phyloP scores from a whole-genome alignment of 352 stramenopile species.

The Aphanomyces astaci region DNA sequence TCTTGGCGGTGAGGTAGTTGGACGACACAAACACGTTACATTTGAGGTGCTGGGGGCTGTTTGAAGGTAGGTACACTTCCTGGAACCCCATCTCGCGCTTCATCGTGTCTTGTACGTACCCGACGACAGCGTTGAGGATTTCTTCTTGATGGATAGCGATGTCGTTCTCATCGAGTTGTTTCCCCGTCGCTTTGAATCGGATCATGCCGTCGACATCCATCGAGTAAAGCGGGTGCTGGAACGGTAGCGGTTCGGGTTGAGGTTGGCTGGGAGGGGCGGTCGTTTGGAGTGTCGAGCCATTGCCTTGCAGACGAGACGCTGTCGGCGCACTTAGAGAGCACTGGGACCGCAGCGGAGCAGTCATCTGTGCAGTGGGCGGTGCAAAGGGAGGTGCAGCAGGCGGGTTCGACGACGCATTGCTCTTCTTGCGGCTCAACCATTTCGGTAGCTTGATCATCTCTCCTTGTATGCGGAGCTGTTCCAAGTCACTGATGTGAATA shows the following conservation, averaged over 20 bases:
- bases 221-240: slow-evolving; percentile 70
- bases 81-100: slow-evolving; percentile 62
- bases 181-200: slow-evolving; percentile 75
- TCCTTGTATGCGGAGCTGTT: not conserved
- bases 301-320: not conserved
- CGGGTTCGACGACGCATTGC: slow-evolving; percentile 2
- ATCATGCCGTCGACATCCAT: slow-evolving; percentile 83
- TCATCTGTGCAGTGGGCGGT: too few relatives aligned
- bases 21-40: slow-evolving; percentile 77
- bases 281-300: not conserved
- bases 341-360: not conserved
- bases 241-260: slow-evolving; percentile 35
- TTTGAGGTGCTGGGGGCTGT: slow-evolving; percentile 56
- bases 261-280: not conserved
- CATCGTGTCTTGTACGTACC: slow-evolving; percentile 84
- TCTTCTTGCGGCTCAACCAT: slow-evolving; percentile 24
- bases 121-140: slow-evolving; percentile 79
- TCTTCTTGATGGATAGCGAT: slow-evolving; percentile 83
- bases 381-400: not conserved
- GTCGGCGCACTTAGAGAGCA: not conserved
- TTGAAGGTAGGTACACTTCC: slow-evolving; percentile 62
- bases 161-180: slow-evolving; percentile 71
- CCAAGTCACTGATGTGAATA: not conserved
- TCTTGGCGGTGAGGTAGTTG: slow-evolving; percentile 74
- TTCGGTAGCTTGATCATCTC: slow-evolving; percentile 21